Evolutionary conservation across 306 rosid genomes (phyloP).

Genomic region (Trifolium repens): DNA sequence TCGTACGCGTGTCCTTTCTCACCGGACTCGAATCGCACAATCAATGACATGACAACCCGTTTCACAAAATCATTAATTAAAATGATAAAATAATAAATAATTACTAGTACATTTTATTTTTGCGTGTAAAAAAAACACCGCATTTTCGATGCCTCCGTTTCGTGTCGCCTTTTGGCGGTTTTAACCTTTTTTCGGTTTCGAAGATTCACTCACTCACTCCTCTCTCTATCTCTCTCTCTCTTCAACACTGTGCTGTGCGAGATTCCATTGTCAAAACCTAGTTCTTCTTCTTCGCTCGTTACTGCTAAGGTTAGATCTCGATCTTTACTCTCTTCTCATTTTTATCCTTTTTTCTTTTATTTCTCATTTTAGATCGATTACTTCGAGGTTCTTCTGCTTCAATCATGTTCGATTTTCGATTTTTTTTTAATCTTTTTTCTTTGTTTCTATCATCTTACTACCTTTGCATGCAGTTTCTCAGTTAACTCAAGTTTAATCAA

Average conservation of each 20-base stretch:
- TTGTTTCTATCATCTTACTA: neutral
- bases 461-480: conserved; percentile 21
- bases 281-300: conserved; percentile 16
- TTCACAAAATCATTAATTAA: neutral
- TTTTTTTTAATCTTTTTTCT: neutral
- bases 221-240: conserved; percentile 30
- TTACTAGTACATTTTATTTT: neutral
- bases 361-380: conserved; percentile 43
- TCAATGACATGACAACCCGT: neutral
- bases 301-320: conserved; percentile 43
- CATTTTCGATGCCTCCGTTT: conserved; percentile 39
- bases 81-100: neutral
- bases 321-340: neutral
- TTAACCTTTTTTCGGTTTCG: conserved; percentile 60
- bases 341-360: neutral
- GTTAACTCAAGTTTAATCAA: conserved; percentile 31
- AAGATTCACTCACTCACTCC: conserved; percentile 52
- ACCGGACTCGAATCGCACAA: conserved; percentile 52
- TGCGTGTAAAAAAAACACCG: conserved; percentile 34
- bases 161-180: conserved; percentile 78
- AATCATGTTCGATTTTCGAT: conserved; percentile 34
- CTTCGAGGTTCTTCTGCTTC: conserved; percentile 45
- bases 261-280: conserved; percentile 57
- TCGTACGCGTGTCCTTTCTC: conserved; percentile 52
- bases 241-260: conserved; percentile 3